Base-by-base conservation (phyloP, 2,329 filamentous ascomycete species). In the Alternaria tenuissima region DNA sequence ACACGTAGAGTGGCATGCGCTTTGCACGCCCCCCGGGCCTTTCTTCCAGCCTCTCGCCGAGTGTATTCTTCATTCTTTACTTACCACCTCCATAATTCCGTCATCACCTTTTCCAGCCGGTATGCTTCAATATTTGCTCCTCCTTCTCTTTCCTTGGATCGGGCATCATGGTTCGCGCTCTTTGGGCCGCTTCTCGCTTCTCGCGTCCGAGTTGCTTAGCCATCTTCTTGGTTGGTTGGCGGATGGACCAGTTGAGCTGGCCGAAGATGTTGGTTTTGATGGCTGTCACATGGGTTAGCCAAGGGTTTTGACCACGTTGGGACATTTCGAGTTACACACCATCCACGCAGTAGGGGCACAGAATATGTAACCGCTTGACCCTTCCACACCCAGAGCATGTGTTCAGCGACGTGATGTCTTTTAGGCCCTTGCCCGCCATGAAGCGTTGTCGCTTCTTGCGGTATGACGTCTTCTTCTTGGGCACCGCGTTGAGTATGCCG, bases 391-490 rank as follows among this genome's bases (percentile, higher is more conserved):
- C 92, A 0, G 94, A 91, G 77, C 95, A 99, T 75, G 88, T 92
- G 82, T 93, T 96, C 69, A 99, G 81, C 55, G 88, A 87, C 65
- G 91, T 95, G 59, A 96, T 89, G 77, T 99, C 95, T 82, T 97
- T 92, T 70, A 99, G 81, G 44, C 89, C 94, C 82, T 99, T 99
- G 74, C 95, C 95, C 24, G 94, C 94, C 89, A 98, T 91, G 76
- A 96, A 93, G 73, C 96, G 88, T 76, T 93, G 90, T 70, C 95
- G 87, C 85, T 93, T 97, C 84, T 95, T 97, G 84, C 92, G 92
- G 80, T 99, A 93, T 42, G 94, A 97, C 34, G 93, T 96, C 87
- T 98, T 99, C 84, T 97, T 98, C 86, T 99, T 99, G 5, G 95
- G 95, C 16, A 98, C 95, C 1, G 95, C 95, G 67, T 89, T 89